phyloP scores from a whole-genome alignment of 148 eudicot species.

The Rhododendron griersonianum region DNA sequence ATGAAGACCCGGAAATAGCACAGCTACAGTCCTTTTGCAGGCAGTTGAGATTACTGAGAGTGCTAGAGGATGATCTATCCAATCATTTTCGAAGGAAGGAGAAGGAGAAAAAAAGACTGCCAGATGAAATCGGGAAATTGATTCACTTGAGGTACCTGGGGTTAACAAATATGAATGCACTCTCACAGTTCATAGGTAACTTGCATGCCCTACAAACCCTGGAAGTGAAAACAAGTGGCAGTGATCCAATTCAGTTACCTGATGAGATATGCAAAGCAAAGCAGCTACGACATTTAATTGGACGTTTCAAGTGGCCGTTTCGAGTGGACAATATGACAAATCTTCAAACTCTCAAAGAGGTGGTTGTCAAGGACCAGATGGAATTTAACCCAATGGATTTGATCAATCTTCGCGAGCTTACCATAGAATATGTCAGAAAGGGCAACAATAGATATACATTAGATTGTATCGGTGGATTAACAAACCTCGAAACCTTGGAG shows the following conservation, averaged over 20 bases:
- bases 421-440: too few species aligned
- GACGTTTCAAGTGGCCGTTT: neutral
- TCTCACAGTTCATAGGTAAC: neutral
- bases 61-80: neutral
- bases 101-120: neutral
- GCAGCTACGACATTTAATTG: neutral
- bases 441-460: neutral
- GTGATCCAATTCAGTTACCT: neutral
- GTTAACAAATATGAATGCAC: neutral
- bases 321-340: neutral
- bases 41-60: neutral
- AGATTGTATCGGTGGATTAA: neutral
- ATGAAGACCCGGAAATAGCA: neutral
- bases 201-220: neutral
- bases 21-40: neutral
- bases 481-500: neutral
- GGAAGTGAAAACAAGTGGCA: accelerated
- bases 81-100: accelerated
- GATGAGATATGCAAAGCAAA: neutral
- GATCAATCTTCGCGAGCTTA: neutral
- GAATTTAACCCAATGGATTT: neutral
- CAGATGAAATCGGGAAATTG: neutral
- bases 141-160: neutral
- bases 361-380: neutral
- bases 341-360: neutral